Percentiles rank a stretch among this genome's conserved stretches.
phyloP scores from a whole-genome alignment of 179 eudicot species.

The Nepenthes alata region DNA sequence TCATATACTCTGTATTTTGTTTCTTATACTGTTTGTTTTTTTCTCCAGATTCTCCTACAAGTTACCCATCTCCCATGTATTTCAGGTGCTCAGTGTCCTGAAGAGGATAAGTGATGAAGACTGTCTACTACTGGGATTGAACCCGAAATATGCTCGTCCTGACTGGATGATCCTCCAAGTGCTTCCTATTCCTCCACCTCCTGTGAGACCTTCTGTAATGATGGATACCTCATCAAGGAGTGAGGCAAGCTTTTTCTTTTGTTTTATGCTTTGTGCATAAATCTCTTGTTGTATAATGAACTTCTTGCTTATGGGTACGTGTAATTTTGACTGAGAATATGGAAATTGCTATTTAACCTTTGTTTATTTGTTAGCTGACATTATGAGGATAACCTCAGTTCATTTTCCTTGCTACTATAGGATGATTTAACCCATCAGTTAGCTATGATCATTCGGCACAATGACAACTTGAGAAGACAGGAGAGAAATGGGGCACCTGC shows the following conservation, averaged over 20 bases:
- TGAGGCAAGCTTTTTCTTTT: conserved; percentile 50
- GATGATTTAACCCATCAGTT: conserved; percentile 98
- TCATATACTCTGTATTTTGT: neutral
- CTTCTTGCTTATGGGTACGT: neutral
- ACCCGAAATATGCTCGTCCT: conserved; percentile 96
- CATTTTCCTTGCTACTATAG: conserved; percentile 25
- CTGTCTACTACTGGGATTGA: conserved; percentile 70
- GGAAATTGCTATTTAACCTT: too few species aligned
- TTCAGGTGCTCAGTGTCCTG: conserved; percentile 78
- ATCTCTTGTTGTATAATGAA: neutral
- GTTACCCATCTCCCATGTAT: neutral
- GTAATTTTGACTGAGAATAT: too few species aligned
- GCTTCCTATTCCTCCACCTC: conserved; percentile 98
- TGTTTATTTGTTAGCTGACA: too few species aligned
- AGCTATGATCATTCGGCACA: conserved; percentile 96
- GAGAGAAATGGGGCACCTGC: conserved; percentile 99
- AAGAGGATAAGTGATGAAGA: conserved; percentile 96
- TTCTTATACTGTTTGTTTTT: neutral
- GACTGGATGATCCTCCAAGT: conserved; percentile 99
- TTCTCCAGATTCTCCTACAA: neutral
- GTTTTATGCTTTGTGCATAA: conserved; percentile 1
- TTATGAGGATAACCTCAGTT: neutral
- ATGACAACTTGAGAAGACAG: conserved; percentile 87
- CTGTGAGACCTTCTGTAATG: conserved; percentile 99
- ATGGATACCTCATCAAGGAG: conserved; percentile 98